Evolutionary conservation across 306 rosid genomes (phyloP).

Genomic region (Malus asiatica): DNA sequence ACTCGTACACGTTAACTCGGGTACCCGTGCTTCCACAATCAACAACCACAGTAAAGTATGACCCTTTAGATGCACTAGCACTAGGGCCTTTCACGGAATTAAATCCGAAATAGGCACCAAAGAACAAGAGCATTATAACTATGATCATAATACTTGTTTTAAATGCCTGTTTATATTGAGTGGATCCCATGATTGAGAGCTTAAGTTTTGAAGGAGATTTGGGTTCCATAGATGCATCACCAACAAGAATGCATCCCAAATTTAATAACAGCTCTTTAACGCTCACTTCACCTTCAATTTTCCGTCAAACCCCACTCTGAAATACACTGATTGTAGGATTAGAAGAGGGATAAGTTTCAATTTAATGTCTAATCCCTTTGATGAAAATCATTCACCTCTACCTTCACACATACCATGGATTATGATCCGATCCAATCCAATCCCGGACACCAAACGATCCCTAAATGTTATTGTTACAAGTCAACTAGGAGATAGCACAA

Average conservation of each 20-base stretch:
- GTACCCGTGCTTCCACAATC: constrained; percentile 90
- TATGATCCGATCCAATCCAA: no score
- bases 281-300: background rate
- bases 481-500: background rate
- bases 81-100: constrained; percentile 8
- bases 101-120: constrained; percentile 43
- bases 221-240: constrained; percentile 44
- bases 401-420: no score
- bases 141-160: constrained; percentile 17
- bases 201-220: constrained; percentile 64
- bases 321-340: background rate
- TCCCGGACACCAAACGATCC: no score
- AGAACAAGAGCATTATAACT: constrained; percentile 26
- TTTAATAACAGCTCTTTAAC: constrained; percentile 2
- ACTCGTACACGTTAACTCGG: constrained; percentile 56
- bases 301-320: background rate
- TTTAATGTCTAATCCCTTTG: no score
- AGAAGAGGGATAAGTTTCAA: no score
- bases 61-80: constrained; percentile 12
- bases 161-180: constrained; percentile 23
- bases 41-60: constrained; percentile 63
- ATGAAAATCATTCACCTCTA: no score
- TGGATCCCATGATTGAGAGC: constrained; percentile 22
- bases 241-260: constrained; percentile 1
- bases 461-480: background rate